phyloP scores from a whole-genome alignment of 1,139 yeast species.

The Debaryomycetaceae sp. region DNA sequence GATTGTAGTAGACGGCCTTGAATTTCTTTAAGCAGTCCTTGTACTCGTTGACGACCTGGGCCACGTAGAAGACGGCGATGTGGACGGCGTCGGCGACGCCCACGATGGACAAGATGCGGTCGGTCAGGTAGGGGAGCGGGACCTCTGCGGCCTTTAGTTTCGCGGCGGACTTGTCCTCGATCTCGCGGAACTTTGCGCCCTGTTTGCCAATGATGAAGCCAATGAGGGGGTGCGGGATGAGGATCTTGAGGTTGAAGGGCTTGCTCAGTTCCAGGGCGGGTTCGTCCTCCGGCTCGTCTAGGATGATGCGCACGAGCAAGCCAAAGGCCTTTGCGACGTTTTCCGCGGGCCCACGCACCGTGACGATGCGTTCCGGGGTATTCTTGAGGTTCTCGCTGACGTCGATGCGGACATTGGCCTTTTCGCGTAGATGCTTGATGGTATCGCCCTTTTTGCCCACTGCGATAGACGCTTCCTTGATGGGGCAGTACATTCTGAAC shows the following conservation, averaged over 20 bases:
- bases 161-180: slow-evolving; percentile 79
- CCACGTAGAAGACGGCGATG: slow-evolving; percentile 68
- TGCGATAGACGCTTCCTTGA: slow-evolving; percentile 65
- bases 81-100: slow-evolving; percentile 88
- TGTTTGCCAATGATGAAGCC: slow-evolving; percentile 78
- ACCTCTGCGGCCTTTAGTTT: slow-evolving; percentile 67
- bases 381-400: slow-evolving; percentile 73
- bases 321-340: slow-evolving; percentile 81
- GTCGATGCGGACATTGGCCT: slow-evolving; percentile 56
- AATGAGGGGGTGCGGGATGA: slow-evolving; percentile 73
- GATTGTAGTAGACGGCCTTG: slow-evolving; percentile 53
- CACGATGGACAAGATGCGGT: slow-evolving; percentile 56
- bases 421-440: slow-evolving; percentile 54
- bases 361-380: slow-evolving; percentile 66
- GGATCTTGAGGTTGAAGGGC: slow-evolving; percentile 46
- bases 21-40: slow-evolving; percentile 39
- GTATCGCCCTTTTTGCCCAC: slow-evolving; percentile 76
- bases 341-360: slow-evolving; percentile 68
- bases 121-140: slow-evolving; percentile 70
- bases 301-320: slow-evolving; percentile 53
- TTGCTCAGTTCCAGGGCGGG: slow-evolving; percentile 48
- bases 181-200: slow-evolving; percentile 67
- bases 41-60: slow-evolving; percentile 55
- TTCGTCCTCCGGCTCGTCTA: slow-evolving; percentile 58
- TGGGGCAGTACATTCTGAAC: slow-evolving; percentile 64